Base-by-base conservation (phyloP, 2,329 filamentous ascomycete genomes). In the Sclerotinia subarctica region DNA sequence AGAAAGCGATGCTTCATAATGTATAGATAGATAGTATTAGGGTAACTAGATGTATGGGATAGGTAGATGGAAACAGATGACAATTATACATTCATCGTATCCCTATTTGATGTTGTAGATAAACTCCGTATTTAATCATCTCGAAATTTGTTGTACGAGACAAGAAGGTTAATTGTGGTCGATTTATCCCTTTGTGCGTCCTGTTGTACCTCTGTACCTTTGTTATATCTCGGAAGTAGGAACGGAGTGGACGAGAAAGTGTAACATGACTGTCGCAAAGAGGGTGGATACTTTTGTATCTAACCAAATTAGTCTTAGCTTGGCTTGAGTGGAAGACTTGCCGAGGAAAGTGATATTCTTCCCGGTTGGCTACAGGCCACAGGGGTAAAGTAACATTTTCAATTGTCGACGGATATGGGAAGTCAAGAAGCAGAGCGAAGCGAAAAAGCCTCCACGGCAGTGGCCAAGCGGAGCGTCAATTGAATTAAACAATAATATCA, bases 391-490 rank as follows among this genome's bases (percentile, higher is more conserved):
- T 8, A 11, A 2, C 7, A 29, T 29, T 8, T 7, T 21, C 26
- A 32, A 29, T 21, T 11, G 29, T 42, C 17, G 38, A 42, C 38
- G 38, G n/a, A n/a, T n/a, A n/a, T n/a, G n/a, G n/a, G n/a, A n/a
- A n/a, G n/a, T n/a, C n/a, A n/a, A n/a, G n/a, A n/a, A n/a, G n/a
- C n/a, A n/a, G n/a, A 54, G 52, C 29, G 52, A 35, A 35, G 52
- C 52, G 52, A 54, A 54, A 19, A 54, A 54, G 52, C 52, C 52
- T 54, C 52, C 52, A 54, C 52, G 52, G 52, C 52, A 54, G 52
- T 35, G 52, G 29, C 52, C 52, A 19, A 54, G 52, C 52, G 52
- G 52, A 54, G 52, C 52, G 52, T 54, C 29, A n/a, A 29, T 35
- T 15, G 21, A 2, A 5, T 53, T 26, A 29, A 53, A 53, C 51